Base-by-base conservation (phyloP, 352 stramenopile genomes). In the Pythium biforme region DNA sequence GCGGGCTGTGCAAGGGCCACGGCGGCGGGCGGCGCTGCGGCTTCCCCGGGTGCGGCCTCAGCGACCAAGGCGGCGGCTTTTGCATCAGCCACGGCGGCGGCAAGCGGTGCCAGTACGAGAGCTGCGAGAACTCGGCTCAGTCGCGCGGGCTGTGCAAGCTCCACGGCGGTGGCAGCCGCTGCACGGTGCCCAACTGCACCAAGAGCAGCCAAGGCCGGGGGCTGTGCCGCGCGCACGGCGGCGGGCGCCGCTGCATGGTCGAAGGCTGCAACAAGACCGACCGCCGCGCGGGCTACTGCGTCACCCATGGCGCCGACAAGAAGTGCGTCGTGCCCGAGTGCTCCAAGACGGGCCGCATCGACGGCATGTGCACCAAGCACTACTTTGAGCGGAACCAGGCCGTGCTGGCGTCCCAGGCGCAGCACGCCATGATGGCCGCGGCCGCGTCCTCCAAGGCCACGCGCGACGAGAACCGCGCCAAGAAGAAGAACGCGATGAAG, bases 261-360 rank as follows among this genome's bases (percentile, higher is more conserved):
- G 80, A 89, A 27, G 84, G 84, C 11, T 96, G 88, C 80, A 89
- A 90, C 64, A 95, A 93, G 70, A 92, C 83, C 1, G 83, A 90
- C 53, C 76, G 83, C 9, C 81, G 83, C 60, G 83, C 80, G 9
- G 83, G 83, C 6, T 91, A 86, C 68, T 92, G 83, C 37, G 81
- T 92, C 27, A 90, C 84, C 1, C 86, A 95, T 64, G 86, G 86
- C 43, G 86, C 84, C 33, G 85, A 92, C 67, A 87, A 88, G 59
- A 92, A 91, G 59, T 95, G 86, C 62, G 68, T 84, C 58, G 75
- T 94, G 26, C 68, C 73, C 7, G 86, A 92, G 68, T 95, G 86
- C 66, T 88, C 79, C 22, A 92, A 92, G 72, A 92, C 83, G 9
- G 85, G 83, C 23, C 83, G 85, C 52, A 92, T 92, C 59, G 81